phyloP scores from a whole-genome alignment of 768 basidiomycete genomes.

The Glaciozyma martinii region DNA sequence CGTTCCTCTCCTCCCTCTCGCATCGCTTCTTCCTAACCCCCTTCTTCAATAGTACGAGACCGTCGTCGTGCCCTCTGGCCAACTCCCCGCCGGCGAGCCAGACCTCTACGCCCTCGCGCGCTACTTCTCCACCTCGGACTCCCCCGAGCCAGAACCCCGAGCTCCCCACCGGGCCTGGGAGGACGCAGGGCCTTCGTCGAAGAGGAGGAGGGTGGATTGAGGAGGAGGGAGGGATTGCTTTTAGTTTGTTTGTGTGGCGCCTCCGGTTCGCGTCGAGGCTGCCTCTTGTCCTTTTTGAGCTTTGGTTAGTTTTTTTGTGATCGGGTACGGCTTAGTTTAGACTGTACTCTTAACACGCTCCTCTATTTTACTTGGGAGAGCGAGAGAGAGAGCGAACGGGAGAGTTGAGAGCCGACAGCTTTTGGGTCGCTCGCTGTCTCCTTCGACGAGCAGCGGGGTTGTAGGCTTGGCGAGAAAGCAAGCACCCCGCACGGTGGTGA shows the following conservation, averaged over 20 bases:
- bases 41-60: not conserved
- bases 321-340: not conserved
- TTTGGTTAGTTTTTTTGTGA: not conserved
- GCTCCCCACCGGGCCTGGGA: no score
- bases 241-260: no score
- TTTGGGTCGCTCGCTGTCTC: not conserved
- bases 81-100: not conserved
- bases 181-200: not conserved
- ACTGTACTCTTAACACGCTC: not conserved
- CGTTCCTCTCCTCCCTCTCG: not conserved
- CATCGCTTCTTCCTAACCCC: not conserved
- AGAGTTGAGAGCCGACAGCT: not conserved
- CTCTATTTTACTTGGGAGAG: not conserved
- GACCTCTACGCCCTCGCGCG: slow-evolving; percentile 10
- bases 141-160: not conserved
- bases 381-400: not conserved
- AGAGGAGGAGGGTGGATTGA: slow-evolving; percentile 3
- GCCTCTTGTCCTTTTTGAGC: not conserved
- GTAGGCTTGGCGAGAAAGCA: no score
- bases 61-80: not conserved
- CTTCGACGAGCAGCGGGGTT: no score
- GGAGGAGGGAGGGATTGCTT: no score
- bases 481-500: no score
- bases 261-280: not conserved
- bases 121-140: not conserved